phyloP scores from a whole-genome alignment of 495 filamentous ascomycete species.

The Tuber indicum region DNA sequence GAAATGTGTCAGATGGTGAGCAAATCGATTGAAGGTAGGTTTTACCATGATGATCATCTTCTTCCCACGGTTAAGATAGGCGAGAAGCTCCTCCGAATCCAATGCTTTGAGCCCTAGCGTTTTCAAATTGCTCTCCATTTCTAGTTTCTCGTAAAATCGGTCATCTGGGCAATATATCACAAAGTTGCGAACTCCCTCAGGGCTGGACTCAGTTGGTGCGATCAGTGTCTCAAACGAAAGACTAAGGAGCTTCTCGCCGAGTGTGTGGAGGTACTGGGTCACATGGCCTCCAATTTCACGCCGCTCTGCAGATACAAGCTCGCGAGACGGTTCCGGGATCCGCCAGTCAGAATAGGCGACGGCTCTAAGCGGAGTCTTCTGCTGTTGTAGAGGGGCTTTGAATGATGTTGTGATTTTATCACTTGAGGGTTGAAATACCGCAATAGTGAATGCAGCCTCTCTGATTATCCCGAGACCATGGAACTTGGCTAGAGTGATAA shows the following conservation, averaged over 20 bases:
- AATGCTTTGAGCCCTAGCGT: conserved; percentile 21
- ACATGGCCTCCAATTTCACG: conserved; percentile 8
- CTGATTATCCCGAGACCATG: conserved; percentile 35
- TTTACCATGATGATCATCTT: conserved; percentile 28
- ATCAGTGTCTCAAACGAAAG: neutral
- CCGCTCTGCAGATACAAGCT: neutral
- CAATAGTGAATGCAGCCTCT: conserved; percentile 35
- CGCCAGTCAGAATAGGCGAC: conserved; percentile 38
- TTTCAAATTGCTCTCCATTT: conserved; percentile 31
- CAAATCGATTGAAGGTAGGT: neutral
- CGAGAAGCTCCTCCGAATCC: conserved; percentile 16
- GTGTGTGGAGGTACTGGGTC: conserved; percentile 22
- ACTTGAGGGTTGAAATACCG: conserved; percentile 38
- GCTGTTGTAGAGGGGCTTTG: conserved; percentile 34
- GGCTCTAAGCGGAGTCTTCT: conserved; percentile 34
- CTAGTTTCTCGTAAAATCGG: conserved; percentile 26
- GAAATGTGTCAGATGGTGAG: neutral
- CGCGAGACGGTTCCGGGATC: conserved; percentile 11
- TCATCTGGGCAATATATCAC: conserved; percentile 37
- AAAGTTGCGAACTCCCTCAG: conserved; percentile 27
- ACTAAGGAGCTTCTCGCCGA: conserved; percentile 22
- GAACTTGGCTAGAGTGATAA: conserved; percentile 32
- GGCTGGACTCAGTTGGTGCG: conserved; percentile 14
- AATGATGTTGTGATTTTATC: conserved; percentile 37
- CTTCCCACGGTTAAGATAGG: conserved; percentile 8